Conservation (phyloP, 2,329 filamentous ascomycete species). For the Xylariaceae sp. region DNA sequence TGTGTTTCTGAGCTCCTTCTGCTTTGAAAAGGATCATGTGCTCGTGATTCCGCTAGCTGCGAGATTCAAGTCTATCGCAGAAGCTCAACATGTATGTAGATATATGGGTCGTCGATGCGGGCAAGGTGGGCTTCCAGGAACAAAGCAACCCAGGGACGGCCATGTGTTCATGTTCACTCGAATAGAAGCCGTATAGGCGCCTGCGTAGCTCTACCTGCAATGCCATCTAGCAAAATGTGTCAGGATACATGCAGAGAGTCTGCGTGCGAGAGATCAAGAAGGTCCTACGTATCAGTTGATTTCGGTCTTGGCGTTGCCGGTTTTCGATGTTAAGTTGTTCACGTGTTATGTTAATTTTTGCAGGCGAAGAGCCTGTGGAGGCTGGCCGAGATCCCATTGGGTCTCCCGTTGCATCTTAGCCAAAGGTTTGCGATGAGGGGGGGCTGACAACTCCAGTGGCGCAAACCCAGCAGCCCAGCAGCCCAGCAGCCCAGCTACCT, state of each 20-base stretch:
- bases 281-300: constrained; percentile 7
- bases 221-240: not conserved
- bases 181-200: not conserved
- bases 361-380: constrained; percentile 5
- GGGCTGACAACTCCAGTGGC: not conserved
- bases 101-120: not conserved
- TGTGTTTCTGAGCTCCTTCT: too few relatives aligned
- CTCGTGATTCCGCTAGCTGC: not conserved
- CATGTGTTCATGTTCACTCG: constrained; percentile 3
- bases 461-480: not conserved
- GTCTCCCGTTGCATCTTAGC: constrained; percentile 11
- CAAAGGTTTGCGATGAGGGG: not conserved
- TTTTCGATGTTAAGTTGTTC: constrained; percentile 19
- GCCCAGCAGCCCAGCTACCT: not conserved
- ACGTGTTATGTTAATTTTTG: constrained; percentile 24
- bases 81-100: not conserved
- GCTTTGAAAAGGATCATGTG: too few relatives aligned
- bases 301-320: constrained; percentile 19
- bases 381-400: constrained; percentile 22
- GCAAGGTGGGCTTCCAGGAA: not conserved
- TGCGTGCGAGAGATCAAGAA: not conserved
- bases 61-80: not conserved
- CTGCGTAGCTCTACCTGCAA: not conserved
- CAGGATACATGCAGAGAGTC: not conserved
- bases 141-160: constrained; percentile 5